Evolutionary conservation across 805 yeast genomes (phyloP).

Genomic region (Lipomyces starkeyi): DNA sequence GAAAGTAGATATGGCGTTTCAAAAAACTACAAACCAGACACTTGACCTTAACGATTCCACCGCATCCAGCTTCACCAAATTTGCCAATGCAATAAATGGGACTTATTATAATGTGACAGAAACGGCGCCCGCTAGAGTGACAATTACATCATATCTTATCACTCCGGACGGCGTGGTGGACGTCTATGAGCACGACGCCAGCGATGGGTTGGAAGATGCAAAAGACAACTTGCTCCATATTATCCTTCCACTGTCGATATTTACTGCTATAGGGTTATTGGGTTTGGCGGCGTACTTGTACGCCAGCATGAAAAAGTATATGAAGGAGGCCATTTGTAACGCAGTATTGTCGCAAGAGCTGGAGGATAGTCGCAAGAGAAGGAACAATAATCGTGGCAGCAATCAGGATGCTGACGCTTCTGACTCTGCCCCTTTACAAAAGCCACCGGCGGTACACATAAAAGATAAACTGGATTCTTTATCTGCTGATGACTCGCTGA

Average conservation of each 20-base stretch:
- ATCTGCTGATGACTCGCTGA: background rate
- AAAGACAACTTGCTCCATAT: background rate
- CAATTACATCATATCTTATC: background rate
- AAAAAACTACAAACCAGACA: background rate
- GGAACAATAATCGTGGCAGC: background rate
- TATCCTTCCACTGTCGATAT: background rate
- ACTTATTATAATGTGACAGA: background rate
- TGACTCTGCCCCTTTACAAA: background rate
- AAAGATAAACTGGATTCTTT: background rate
- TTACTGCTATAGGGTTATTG: background rate
- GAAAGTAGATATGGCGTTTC: background rate
- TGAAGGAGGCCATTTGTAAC: background rate
- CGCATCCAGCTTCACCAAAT: background rate
- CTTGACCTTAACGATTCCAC: background rate
- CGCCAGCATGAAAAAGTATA: slow-evolving; percentile 4
- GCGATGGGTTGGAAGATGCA: background rate
- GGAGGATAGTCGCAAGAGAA: background rate
- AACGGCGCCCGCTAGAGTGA: background rate
- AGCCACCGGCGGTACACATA: background rate
- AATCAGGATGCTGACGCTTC: background rate
- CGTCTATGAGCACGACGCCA: background rate
- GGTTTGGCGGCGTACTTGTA: background rate
- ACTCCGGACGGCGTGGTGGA: slow-evolving; percentile 1
- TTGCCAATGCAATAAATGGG: background rate
- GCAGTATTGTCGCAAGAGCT: background rate